Percentiles rank a stretch among this genome's conserved stretches.
Conservation (phyloP, 306 rosid genomes). For the Fragaria ananassa region DNA sequence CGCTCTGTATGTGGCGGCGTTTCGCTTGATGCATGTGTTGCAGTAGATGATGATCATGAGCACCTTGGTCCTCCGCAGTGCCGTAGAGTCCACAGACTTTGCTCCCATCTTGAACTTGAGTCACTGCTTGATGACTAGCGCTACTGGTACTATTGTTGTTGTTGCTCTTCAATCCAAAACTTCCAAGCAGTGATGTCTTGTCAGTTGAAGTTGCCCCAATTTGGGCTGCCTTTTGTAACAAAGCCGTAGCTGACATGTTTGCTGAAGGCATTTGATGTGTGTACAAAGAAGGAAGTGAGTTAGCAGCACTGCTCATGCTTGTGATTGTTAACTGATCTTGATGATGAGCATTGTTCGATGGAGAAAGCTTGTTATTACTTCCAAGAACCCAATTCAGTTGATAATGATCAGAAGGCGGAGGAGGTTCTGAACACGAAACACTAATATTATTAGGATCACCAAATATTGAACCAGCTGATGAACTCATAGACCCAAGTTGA, state of each 20-base stretch:
- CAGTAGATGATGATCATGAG: conserved; percentile 28
- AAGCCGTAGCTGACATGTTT: conserved; percentile 90
- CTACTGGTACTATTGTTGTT: background rate
- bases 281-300: conserved; percentile 56
- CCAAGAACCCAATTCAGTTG: conserved; percentile 67
- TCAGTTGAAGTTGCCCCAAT: conserved; percentile 58
- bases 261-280: conserved; percentile 41
- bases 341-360: conserved; percentile 23
- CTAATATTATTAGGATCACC: conserved; percentile 29
- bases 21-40: conserved; percentile 53
- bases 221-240: conserved; percentile 82
- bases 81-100: conserved; percentile 45
- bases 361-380: conserved; percentile 36
- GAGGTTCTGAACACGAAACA: conserved; percentile 35
- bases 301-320: conserved; percentile 7
- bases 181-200: conserved; percentile 56
- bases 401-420: conserved; percentile 33
- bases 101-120: conserved; percentile 45
- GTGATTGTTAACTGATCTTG: conserved; percentile 29
- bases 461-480: conserved; percentile 29
- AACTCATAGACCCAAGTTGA: conserved; percentile 38
- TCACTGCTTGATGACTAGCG: background rate
- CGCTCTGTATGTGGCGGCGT: conserved; percentile 52
- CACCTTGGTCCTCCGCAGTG: conserved; percentile 39
- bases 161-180: conserved; percentile 52